Percentiles rank a stretch among this genome's conserved stretches.
phyloP scores from a whole-genome alignment of 768 basidiomycete genomes.

The Baorangia bicolor region DNA sequence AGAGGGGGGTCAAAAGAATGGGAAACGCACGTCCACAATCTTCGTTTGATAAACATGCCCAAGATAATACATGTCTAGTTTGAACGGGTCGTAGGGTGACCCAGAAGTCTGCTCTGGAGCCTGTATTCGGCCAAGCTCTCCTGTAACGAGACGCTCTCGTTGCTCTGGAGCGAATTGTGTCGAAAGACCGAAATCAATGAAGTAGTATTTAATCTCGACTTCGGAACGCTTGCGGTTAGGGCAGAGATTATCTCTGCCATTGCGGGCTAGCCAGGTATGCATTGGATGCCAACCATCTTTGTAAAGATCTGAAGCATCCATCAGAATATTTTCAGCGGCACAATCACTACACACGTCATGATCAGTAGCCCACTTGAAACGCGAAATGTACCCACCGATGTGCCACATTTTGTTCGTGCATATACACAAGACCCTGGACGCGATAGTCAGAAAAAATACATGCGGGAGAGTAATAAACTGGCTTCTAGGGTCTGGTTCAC shows the following conservation, averaged over 20 bases:
- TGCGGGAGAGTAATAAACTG: accelerated
- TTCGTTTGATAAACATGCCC: slow-evolving; percentile 24
- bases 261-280: neutral
- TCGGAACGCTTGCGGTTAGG: slow-evolving; percentile 25
- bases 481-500: slow-evolving; percentile 28
- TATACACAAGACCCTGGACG: slow-evolving; percentile 33
- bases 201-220: slow-evolving; percentile 31
- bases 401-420: slow-evolving; percentile 36
- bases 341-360: slow-evolving; percentile 22
- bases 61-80: slow-evolving; percentile 29
- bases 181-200: slow-evolving; percentile 39
- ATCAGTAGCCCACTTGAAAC: accelerated
- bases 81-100: slow-evolving; percentile 30
- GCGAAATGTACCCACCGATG: slow-evolving; percentile 29
- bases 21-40: slow-evolving; percentile 12
- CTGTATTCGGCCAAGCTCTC: slow-evolving; percentile 9
- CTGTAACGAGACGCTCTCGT: neutral
- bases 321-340: slow-evolving; percentile 30
- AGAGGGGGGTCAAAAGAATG: neutral
- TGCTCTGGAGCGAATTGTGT: slow-evolving; percentile 19
- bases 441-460: neutral
- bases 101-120: slow-evolving; percentile 23
- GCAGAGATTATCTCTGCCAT: slow-evolving; percentile 12
- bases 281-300: slow-evolving; percentile 30
- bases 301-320: slow-evolving; percentile 28